phyloP scores from a whole-genome alignment of 257 asterid genomes.

The Rubia yunnanensis region DNA sequence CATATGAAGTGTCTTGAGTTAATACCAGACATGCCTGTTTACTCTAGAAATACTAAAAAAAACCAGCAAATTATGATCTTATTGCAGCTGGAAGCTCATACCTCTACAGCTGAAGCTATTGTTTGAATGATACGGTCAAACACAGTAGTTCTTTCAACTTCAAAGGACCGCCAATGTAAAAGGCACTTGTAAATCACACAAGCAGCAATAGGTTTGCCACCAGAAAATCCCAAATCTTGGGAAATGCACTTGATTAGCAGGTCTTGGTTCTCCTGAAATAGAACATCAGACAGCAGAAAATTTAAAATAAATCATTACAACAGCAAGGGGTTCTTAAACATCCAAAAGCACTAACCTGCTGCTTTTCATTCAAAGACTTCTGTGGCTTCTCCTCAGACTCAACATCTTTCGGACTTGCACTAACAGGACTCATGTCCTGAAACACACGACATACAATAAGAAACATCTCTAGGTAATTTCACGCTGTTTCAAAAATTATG shows the following conservation, averaged over 20 bases:
- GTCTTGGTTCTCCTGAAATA: constrained; percentile 88
- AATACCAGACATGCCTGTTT: constrained; percentile 6
- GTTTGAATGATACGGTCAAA: constrained; percentile 90
- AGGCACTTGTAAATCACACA: constrained; percentile 92
- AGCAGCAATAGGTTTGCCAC: constrained; percentile 94
- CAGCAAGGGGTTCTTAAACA: not conserved
- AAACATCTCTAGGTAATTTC: constrained; percentile 5
- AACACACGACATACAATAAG: constrained; percentile 20
- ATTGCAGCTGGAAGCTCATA: constrained; percentile 16
- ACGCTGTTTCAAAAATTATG: not conserved
- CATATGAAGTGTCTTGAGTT: constrained; percentile 18
- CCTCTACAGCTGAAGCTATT: constrained; percentile 86
- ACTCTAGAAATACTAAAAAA: not conserved
- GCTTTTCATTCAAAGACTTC: constrained; percentile 84
- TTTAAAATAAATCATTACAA: not conserved
- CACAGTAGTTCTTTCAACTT: constrained; percentile 94
- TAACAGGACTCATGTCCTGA: constrained; percentile 50
- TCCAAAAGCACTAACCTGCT: constrained; percentile 50
- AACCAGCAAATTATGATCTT: not conserved
- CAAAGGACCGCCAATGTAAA: constrained; percentile 98
- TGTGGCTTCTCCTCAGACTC: constrained; percentile 91
- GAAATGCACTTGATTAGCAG: constrained; percentile 84
- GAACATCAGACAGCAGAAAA: constrained; percentile 14
- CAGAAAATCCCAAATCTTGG: constrained; percentile 90
- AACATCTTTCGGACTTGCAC: constrained; percentile 62